Evolutionary conservation across 305 asterid genomes (phyloP), one percentile per base, ranked within the genome.

Genomic region (Salvia sclarea): DNA sequence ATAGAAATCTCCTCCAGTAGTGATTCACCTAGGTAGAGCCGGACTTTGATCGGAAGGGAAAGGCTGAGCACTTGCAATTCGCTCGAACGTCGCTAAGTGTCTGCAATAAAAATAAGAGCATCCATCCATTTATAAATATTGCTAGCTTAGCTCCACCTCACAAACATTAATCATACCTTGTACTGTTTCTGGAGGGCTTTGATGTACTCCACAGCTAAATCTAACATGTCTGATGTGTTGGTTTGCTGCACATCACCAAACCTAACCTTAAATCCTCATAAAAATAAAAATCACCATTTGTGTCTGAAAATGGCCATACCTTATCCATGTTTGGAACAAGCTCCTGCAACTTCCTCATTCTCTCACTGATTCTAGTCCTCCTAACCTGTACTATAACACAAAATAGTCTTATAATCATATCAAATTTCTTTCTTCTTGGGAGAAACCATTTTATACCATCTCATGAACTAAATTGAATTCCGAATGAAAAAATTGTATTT

Each of bases 301-400:
- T 30, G 17, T 12, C 8, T 4, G 33, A 6, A 14, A 54, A 60
- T 54, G 12, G 45, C 2, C 49, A 28, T 58, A 87, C 98, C 86
- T 89, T 89, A 44, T 92, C 97, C 98, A 89, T 92, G 79, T 92
- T 92, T 10, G 98, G 98, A 14, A 92, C 98, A 69, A 92, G 85
- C 17, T 92, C 98, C 61, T 92, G 97, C 80, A 92, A 79, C 63
- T 83, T 92, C 77, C 91, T 88, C 96, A 92, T 92, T 72, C 98
- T 76, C 76, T 92, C 98, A 59, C 98, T 92, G 65, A 92, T 92
- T 64, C 85, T 85, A 2, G 95, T 86, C 85, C 97, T 83, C 68
- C 98, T 84, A 30, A 88, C 89, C 98, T 92, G 83, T 54, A 56
- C 61, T 41, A 72, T 18, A 47, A 61, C 69, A 66, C 4, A 49